phyloP scores from a whole-genome alignment of 225 moss, liverwort and hornwort genomes.

The Takakia lepidozioides region DNA sequence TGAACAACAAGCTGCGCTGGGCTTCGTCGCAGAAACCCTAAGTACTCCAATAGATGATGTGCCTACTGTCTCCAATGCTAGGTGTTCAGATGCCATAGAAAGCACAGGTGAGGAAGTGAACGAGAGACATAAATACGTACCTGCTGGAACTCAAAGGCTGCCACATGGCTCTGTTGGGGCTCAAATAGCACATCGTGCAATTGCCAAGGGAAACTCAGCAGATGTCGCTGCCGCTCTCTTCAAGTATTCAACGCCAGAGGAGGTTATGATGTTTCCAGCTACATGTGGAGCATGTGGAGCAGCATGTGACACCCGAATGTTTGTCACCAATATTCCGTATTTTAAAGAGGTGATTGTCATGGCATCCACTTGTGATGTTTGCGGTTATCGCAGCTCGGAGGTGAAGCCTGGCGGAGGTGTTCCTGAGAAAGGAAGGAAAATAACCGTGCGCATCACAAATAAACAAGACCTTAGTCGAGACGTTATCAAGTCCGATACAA shows the following conservation, averaged over 20 bases:
- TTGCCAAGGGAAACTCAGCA: constrained; percentile 47
- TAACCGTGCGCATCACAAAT: constrained; percentile 36
- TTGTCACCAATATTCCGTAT: constrained; percentile 84
- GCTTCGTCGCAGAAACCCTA: constrained; percentile 45
- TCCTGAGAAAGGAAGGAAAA: constrained; percentile 64
- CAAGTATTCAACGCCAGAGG: constrained; percentile 80
- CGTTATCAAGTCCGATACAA: constrained; percentile 89
- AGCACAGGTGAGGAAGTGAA: constrained; percentile 1
- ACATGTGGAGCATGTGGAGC: constrained; percentile 69
- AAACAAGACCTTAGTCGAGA: constrained; percentile 59
- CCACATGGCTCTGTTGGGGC: constrained; percentile 91
- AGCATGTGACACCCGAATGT: constrained; percentile 72
- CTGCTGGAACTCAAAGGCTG: constrained; percentile 45
- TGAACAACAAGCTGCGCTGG: constrained; percentile 63
- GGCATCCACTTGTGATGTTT: constrained; percentile 69
- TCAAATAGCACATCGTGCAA: constrained; percentile 54
- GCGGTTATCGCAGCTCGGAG: constrained; percentile 83
- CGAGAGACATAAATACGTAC: constrained; percentile 23
- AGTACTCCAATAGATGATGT: constrained; percentile 9
- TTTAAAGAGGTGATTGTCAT: constrained; percentile 92
- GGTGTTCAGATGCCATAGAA: constrained; percentile 2
- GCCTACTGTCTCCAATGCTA: neutral
- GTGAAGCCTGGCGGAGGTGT: constrained; percentile 85
- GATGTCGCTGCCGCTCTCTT: constrained; percentile 62
- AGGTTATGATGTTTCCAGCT: constrained; percentile 81